These are phyloP conservation scores for Gaultheria prostrata DNA, from an alignment of 148 eudicot species.

Conservation along the genomic window DNA sequence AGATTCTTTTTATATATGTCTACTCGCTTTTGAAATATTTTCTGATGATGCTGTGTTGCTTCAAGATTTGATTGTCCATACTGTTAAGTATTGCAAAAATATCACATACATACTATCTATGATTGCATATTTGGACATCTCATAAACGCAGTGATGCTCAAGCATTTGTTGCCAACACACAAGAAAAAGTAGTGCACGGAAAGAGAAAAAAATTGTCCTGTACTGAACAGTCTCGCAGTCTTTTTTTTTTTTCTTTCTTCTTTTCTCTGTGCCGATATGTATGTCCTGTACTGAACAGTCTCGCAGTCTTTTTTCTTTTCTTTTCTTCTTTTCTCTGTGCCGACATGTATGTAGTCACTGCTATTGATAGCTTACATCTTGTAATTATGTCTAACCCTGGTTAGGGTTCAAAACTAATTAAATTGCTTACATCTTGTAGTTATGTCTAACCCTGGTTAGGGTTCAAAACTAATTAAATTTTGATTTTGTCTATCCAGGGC, in stretches of 20 bases:
- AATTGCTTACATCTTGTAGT: neutral
- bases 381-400: neutral
- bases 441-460: slow-evolving; percentile 1
- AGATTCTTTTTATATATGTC: neutral
- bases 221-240: neutral
- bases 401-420: slow-evolving; percentile 15
- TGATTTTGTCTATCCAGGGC: slow-evolving; percentile 51
- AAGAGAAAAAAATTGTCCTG: neutral
- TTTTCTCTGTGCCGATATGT: neutral
- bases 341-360: neutral
- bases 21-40: neutral
- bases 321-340: neutral
- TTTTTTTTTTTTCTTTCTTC: neutral
- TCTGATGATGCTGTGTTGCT: neutral
- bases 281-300: neutral
- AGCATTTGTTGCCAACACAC: neutral
- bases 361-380: neutral
- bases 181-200: neutral
- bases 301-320: neutral
- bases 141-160: neutral
- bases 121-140: neutral
- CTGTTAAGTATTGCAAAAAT: neutral
- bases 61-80: neutral
- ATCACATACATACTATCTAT: neutral
- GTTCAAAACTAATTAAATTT: slow-evolving; percentile 12